These are phyloP conservation scores for Eremothecium cymbalariae DNA, from an alignment of 1,139 yeast genomes.

Conservation along the genomic window DNA sequence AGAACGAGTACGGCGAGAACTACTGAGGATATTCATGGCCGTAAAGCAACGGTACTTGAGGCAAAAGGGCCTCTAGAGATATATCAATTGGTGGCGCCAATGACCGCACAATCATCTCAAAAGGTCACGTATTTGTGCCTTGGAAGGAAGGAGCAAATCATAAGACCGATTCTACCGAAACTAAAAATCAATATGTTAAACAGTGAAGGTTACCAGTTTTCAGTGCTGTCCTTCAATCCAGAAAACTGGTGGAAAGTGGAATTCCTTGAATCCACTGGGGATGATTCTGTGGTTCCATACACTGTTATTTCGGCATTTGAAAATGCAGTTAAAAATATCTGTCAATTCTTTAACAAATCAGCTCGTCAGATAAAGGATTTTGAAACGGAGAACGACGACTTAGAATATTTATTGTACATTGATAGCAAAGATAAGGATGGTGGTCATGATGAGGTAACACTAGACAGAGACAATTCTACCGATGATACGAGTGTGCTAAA, in stretches of 20 bases:
- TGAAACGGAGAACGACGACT: slow-evolving; percentile 17
- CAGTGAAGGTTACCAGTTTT: slow-evolving; percentile 9
- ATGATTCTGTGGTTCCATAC: slow-evolving; percentile 4
- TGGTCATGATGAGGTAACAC: slow-evolving; percentile 3
- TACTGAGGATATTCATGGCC: background rate
- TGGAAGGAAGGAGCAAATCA: slow-evolving; percentile 27
- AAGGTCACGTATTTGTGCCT: slow-evolving; percentile 28
- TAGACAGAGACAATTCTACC: background rate
- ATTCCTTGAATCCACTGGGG: slow-evolving; percentile 16
- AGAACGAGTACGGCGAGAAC: slow-evolving; percentile 8
- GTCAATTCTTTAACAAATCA: slow-evolving; percentile 13
- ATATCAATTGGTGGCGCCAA: slow-evolving; percentile 23
- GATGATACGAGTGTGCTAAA: background rate
- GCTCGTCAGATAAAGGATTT: slow-evolving; percentile 1
- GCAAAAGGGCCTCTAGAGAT: slow-evolving; percentile 26
- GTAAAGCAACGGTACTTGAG: background rate
- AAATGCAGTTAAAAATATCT: slow-evolving; percentile 19
- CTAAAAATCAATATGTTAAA: slow-evolving; percentile 20
- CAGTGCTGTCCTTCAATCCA: slow-evolving; percentile 26
- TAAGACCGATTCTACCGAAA: slow-evolving; percentile 31
- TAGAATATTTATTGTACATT: slow-evolving; percentile 22
- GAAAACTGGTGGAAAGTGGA: slow-evolving; percentile 29
- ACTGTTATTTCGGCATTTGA: slow-evolving; percentile 17
- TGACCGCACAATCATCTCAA: slow-evolving; percentile 15
- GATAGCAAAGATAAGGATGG: slow-evolving; percentile 9